Percentiles rank a stretch among this genome's conserved stretches.
Conservation (phyloP, 2,329 filamentous ascomycete species). For the Aureobasidium pullulans region DNA sequence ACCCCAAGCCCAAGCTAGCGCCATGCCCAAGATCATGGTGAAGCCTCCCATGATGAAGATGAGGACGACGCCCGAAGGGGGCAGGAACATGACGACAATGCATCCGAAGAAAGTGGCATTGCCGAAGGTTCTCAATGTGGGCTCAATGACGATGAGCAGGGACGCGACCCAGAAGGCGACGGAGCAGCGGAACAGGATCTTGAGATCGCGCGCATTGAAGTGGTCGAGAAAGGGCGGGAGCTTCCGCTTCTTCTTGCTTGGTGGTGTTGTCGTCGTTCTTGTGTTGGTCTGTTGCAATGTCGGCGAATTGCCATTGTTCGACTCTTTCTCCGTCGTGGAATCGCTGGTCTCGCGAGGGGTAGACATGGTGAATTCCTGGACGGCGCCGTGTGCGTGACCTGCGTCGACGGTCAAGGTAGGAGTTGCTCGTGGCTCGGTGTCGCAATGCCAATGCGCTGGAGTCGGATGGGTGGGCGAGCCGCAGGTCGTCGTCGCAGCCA, state of each 20-base stretch:
- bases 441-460: background rate
- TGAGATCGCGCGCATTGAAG: conserved; percentile 16
- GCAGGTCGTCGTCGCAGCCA: background rate
- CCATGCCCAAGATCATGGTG: conserved; percentile 15
- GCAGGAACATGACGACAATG: conserved; percentile 11
- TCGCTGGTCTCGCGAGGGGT: background rate
- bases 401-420: background rate
- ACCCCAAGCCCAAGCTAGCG: conserved; percentile 13
- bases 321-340: conserved; percentile 3
- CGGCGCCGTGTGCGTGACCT: background rate
- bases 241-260: conserved; percentile 4
- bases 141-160: conserved; percentile 13
- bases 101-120: conserved; percentile 14
- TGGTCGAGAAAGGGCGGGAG: conserved; percentile 14
- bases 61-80: conserved; percentile 12
- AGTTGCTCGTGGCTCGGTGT: background rate
- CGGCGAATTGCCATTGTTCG: background rate
- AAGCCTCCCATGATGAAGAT: conserved; percentile 1
- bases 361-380: background rate
- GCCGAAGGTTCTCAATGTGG: background rate
- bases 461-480: background rate
- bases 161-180: conserved; percentile 12
- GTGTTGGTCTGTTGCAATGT: conserved; percentile 1
- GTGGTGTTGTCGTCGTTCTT: background rate
- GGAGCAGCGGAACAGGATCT: conserved; percentile 14